A percentile compares a stretch with the other conserved stretches of the same genome.
These are phyloP conservation scores for Coemansia reversa DNA, from an alignment of 192 early-diverging fungal genomes.

Conservation along the genomic window DNA sequence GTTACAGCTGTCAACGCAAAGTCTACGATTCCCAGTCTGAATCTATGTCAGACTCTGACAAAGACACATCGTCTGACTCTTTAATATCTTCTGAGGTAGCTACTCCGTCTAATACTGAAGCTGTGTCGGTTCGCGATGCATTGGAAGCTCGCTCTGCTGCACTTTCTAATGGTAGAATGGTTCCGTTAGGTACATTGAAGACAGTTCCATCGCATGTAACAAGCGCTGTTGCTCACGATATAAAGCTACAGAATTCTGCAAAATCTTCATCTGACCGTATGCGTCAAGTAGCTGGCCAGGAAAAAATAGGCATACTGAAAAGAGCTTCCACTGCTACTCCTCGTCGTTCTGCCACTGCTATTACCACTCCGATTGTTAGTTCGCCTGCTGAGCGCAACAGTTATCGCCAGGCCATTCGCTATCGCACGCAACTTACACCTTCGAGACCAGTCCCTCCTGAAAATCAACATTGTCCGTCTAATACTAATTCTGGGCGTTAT, in stretches of 20 bases:
- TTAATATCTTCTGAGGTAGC: no score
- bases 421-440: no score
- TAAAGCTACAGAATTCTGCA: conserved; percentile 5
- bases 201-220: conserved; percentile 4
- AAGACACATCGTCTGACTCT: no score
- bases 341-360: neutral
- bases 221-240: conserved; percentile 5
- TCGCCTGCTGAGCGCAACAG: neutral
- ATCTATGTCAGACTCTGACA: no score
- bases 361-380: neutral
- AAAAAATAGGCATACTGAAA: conserved; percentile 10
- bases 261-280: conserved; percentile 6
- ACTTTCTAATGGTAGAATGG: neutral
- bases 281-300: conserved; percentile 13
- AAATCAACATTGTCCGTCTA: no score
- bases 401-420: no score
- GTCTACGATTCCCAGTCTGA: no score
- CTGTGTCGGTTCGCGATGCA: neutral
- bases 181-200: conserved; percentile 9
- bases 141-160: conserved; percentile 7
- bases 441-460: no score
- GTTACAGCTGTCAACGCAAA: no score
- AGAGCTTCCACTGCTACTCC: neutral
- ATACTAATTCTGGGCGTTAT: no score
- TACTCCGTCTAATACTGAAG: no score